These are phyloP conservation scores for Penicillium sp. DNA, from an alignment of 2,329 filamentous ascomycete species.

Conservation along the genomic window DNA sequence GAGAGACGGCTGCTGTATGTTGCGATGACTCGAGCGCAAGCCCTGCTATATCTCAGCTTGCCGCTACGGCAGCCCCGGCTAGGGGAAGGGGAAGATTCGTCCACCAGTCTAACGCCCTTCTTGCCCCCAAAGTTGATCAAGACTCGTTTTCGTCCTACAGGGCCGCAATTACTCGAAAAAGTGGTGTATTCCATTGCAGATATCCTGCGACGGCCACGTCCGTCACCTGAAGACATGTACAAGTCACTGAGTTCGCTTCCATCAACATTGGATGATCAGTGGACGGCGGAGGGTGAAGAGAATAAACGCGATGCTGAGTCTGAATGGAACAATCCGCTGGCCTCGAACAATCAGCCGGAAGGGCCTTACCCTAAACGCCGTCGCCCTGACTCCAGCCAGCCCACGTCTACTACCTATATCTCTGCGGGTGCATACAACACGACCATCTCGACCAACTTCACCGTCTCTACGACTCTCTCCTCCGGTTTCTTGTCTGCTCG, in stretches of 20 bases:
- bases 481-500: slow-evolving; percentile 63
- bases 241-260: slow-evolving; percentile 41
- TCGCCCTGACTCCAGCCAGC: slow-evolving; percentile 25
- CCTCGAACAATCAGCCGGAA: slow-evolving; percentile 14
- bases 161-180: slow-evolving; percentile 65
- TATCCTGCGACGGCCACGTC: slow-evolving; percentile 65
- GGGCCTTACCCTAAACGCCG: slow-evolving; percentile 30
- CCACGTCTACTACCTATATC: slow-evolving; percentile 32
- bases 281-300: slow-evolving; percentile 62
- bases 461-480: slow-evolving; percentile 41
- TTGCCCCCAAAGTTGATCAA: slow-evolving; percentile 57
- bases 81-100: slow-evolving; percentile 49
- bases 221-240: slow-evolving; percentile 55
- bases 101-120: slow-evolving; percentile 69
- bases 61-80: slow-evolving; percentile 64
- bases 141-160: slow-evolving; percentile 57
- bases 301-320: slow-evolving; percentile 29
- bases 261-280: slow-evolving; percentile 63
- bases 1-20: slow-evolving; percentile 89
- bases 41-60: slow-evolving; percentile 79
- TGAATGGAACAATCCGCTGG: slow-evolving; percentile 38
- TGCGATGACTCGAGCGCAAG: slow-evolving; percentile 91
- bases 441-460: slow-evolving; percentile 48
- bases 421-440: slow-evolving; percentile 59
- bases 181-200: slow-evolving; percentile 65